Evolutionary conservation across 495 filamentous ascomycete species (phyloP), one percentile per base, ranked within the genome.

Genomic region (Xylaria acuta): DNA sequence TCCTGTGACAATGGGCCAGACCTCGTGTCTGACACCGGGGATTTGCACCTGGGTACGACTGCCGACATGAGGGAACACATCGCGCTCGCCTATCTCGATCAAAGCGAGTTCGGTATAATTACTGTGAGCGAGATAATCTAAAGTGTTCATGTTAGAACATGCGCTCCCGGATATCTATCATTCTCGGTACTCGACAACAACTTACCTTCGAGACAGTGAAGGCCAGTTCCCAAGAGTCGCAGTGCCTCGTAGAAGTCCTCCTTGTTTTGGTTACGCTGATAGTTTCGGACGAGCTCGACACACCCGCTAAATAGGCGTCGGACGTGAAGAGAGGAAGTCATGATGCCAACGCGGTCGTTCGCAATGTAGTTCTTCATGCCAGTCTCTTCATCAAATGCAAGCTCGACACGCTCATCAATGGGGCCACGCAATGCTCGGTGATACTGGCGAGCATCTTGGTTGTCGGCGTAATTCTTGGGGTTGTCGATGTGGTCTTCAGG

Each of bases 311-410:
- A 93, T 2, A 94, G 86, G 47, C 87, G 83, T 43, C 94, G 88
- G 64, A 97, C 88, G 73, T 96, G 84, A 14, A 84, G 85, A 36
- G 94, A 92, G 64, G 92, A 96, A 32, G 88, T 94, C 75, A 91
- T 89, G 76, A 96, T 94, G 60, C 86, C 87, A 34, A 87, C 80
- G 58, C 88, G 82, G 78, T 97, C 94, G 53, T 93, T 92, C 30
- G 94, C 93, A 79, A 97, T 97, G 76, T 97, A 97, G 75, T 92
- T 93, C 82, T 97, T 97, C 81, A 97, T 84, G 53, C 94, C 94
- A n/a, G 91, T 93, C 71, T 89, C 84, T 2, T 83, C 83, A 75
- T 97, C 92, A 75, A 97, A 88, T 20, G 86, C 88, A 22, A 97
- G 86, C 81, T 97, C 94, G 25, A 88, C 86, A 41, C 85, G 77